Conservation (phyloP, 2,329 filamentous ascomycete species). For the Colletotrichum sp. region DNA sequence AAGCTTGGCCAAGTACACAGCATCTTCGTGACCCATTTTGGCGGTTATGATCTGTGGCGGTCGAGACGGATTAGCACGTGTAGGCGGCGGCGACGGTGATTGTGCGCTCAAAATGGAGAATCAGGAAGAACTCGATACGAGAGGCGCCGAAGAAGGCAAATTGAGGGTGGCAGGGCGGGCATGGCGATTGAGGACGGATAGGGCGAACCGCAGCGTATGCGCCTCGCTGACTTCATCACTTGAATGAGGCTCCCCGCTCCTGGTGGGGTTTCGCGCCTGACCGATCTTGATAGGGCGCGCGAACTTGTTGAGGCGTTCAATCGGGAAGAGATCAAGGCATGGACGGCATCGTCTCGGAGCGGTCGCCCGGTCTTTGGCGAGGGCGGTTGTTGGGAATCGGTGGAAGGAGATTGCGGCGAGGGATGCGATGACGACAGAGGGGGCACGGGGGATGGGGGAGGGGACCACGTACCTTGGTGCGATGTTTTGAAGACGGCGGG, state of each 20-base stretch:
- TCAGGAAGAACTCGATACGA: background rate
- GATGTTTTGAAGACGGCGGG: slow-evolving; percentile 19
- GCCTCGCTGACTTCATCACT: slow-evolving; percentile 24
- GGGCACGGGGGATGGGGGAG: slow-evolving; percentile 27
- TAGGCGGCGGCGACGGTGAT: background rate
- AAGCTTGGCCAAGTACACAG: slow-evolving; percentile 99
- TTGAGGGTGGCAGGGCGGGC: background rate
- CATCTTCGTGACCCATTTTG: slow-evolving; percentile 99
- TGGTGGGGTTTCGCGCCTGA: slow-evolving; percentile 23
- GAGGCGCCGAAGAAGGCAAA: background rate
- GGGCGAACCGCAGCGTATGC: slow-evolving; percentile 13
- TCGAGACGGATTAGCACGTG: slow-evolving; percentile 10
- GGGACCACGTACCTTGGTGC: slow-evolving; percentile 25
- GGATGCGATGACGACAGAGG: slow-evolving; percentile 46
- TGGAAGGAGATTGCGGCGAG: slow-evolving; percentile 23
- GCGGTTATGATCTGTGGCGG: slow-evolving; percentile 34
- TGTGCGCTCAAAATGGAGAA: background rate
- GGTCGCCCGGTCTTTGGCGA: background rate
- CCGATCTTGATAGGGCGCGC: slow-evolving; percentile 12
- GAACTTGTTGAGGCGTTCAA: slow-evolving; percentile 10
- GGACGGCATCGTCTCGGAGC: background rate
- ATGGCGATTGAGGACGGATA: background rate
- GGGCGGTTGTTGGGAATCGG: slow-evolving; percentile 15
- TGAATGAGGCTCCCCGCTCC: slow-evolving; percentile 19
- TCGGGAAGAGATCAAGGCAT: background rate